Evolutionary conservation across 202 grass and related monocot genomes (phyloP).

Genomic region (Setaria italica): DNA sequence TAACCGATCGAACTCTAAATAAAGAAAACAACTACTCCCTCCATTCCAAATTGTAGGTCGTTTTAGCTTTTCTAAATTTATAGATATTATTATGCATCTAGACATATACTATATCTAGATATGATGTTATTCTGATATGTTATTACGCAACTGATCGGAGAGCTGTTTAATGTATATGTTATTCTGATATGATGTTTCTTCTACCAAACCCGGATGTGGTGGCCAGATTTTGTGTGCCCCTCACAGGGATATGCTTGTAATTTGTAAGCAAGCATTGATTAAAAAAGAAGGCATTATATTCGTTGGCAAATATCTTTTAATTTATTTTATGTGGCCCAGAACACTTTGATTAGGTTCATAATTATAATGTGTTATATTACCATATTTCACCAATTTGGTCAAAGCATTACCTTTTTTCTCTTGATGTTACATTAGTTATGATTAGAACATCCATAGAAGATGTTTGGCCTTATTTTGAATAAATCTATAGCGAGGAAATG

Average conservation of each 20-base stretch:
- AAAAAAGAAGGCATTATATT: neutral
- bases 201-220: constrained; percentile 26
- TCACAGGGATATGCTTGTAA: neutral
- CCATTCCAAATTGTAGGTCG: no score
- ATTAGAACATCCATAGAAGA: neutral
- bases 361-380: neutral
- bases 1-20: neutral
- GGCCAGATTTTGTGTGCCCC: neutral
- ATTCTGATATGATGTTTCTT: neutral
- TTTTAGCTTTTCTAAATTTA: no score
- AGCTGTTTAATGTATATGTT: constrained; percentile 1
- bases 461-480: neutral
- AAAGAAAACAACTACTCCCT: neutral
- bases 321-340: neutral
- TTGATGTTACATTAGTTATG: neutral
- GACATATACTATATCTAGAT: no score
- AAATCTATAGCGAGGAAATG: no score
- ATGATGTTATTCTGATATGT: no score
- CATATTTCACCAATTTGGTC: neutral
- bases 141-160: neutral
- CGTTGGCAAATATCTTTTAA: neutral
- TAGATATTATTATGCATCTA: no score
- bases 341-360: neutral
- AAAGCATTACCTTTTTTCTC: neutral
- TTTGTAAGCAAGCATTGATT: constrained; percentile 20